Percentiles rank a stretch among this genome's conserved stretches.
Evolutionary conservation across 768 basidiomycete genomes (phyloP).

Genomic region (Coprinopsis sp.): DNA sequence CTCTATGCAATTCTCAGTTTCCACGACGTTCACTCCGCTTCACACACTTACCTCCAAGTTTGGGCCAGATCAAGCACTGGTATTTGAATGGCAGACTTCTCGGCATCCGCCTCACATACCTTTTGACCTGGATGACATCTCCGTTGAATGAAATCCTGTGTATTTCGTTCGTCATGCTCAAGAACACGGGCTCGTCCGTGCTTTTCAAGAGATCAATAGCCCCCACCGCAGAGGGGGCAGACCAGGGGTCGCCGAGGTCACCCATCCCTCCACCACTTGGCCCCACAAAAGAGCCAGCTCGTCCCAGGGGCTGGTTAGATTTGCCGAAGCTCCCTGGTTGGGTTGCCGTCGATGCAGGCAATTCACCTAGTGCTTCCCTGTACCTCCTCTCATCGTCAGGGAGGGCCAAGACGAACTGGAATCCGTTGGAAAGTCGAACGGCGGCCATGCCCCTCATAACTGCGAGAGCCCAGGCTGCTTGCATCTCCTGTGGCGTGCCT

Average conservation of each 20-base stretch:
- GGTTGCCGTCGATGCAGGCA: no score
- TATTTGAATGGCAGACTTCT: constrained; percentile 66
- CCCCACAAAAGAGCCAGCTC: no score
- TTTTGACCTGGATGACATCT: constrained; percentile 83
- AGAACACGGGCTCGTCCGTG: constrained; percentile 71
- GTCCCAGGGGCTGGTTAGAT: no score
- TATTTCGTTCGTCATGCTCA: constrained; percentile 94
- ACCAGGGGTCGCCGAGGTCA: constrained; percentile 47
- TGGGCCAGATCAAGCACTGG: constrained; percentile 91
- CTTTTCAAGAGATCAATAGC: constrained; percentile 61
- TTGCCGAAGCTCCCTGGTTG: no score
- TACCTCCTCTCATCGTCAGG: no score
- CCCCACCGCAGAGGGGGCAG: constrained; percentile 51
- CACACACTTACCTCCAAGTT: constrained; percentile 52
- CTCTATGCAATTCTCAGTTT: constrained; percentile 22
- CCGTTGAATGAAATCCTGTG: constrained; percentile 89
- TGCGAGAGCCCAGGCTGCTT: constrained; percentile 67
- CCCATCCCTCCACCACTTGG: no score
- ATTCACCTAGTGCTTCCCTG: no score
- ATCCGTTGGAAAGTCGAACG: constrained; percentile 87
- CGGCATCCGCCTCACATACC: constrained; percentile 75
- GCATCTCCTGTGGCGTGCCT: constrained; percentile 50
- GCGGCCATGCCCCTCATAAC: constrained; percentile 95
- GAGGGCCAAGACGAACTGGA: constrained; percentile 76
- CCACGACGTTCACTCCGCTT: not conserved